Evolutionary conservation across 1,284 basidiomycete genomes (phyloP), one percentile per base, ranked within the genome.

Genomic region (Porodaedalea pini): DNA sequence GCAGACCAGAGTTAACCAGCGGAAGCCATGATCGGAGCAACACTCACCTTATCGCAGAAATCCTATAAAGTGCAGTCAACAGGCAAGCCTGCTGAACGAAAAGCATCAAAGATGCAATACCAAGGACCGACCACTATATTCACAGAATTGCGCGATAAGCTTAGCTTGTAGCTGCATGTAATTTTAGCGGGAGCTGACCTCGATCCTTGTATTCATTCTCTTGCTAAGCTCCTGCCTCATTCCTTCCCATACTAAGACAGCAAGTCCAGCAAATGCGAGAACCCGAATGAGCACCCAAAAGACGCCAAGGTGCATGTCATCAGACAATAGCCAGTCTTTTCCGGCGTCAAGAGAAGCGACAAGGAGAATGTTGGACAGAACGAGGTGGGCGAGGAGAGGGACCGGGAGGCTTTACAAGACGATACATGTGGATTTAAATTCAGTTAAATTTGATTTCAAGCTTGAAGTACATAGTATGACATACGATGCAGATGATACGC

Each of bases 231-330:
- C 76, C 3, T 80, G 78, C 0, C 78, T 80, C 45, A 74, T 62
- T 1, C 69, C 76, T 61, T 84, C 81, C 82, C 85, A 83, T 13
- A 80, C 68, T 32, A 86, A 60, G 44, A 80, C 76, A 19, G 79
- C 82, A 51, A 88, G 65, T 21, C 79, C 85, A 32, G 80, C 84
- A 63, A 81, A 81, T 3, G 83, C 85, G 52, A 90, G 72, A 43
- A 87, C 76, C 60, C 87, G 73, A 71, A 88, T 83, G 29, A 85
- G 74, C 19, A 87, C 74, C 88, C 87, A 89, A 66, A 88, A 85
- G 4, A 86, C 79, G 10, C 85, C 85, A 19, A 85, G 40, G 11
- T 37, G 57, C 34, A 48, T 77, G 69, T 88, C 82, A 49, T 78
- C 77, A 21, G 79, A 74, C 48, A 90, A 70, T 2, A 88, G 68